phyloP scores from a whole-genome alignment of 1,284 basidiomycete genomes.

The Agaricales sp. region DNA sequence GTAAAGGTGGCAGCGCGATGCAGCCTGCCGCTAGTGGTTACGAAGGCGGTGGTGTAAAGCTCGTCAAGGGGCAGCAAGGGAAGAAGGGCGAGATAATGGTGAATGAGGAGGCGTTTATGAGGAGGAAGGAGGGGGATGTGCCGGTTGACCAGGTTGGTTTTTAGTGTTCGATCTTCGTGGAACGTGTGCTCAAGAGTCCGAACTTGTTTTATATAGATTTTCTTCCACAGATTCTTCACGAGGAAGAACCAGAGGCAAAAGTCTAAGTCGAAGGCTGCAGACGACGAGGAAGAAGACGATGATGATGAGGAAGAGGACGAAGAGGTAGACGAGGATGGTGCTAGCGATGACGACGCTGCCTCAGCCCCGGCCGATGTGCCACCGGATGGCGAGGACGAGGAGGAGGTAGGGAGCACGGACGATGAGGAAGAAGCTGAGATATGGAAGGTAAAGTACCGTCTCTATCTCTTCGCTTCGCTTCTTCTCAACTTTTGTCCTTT shows the following conservation, averaged over 20 bases:
- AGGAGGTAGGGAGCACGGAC: conserved; percentile 28
- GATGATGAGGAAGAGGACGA: conserved; percentile 25
- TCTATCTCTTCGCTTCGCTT: background rate
- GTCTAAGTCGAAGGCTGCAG: conserved; percentile 33
- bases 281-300: conserved; percentile 22
- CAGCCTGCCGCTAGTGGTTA: conserved; percentile 75
- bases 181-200: background rate
- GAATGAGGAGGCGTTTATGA: conserved; percentile 77
- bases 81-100: conserved; percentile 40
- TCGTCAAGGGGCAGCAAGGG: conserved; percentile 51
- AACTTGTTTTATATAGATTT: conserved; percentile 34
- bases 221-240: conserved; percentile 58
- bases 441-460: conserved; percentile 59
- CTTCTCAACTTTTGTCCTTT: conserved; percentile 4
- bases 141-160: conserved; percentile 74
- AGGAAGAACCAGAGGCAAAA: conserved; percentile 47
- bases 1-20: conserved; percentile 85
- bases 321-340: conserved; percentile 19
- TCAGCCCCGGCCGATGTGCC: too few species aligned
- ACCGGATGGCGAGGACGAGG: conserved; percentile 22
- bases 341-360: conserved; percentile 17
- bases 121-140: conserved; percentile 61
- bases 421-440: conserved; percentile 47
- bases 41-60: conserved; percentile 59
- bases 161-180: conserved; percentile 2